A percentile compares a stretch with the other conserved stretches of the same genome.
phyloP scores from a whole-genome alignment of 2,329 filamentous ascomycete genomes.

The Pleurostoma richardsiae region DNA sequence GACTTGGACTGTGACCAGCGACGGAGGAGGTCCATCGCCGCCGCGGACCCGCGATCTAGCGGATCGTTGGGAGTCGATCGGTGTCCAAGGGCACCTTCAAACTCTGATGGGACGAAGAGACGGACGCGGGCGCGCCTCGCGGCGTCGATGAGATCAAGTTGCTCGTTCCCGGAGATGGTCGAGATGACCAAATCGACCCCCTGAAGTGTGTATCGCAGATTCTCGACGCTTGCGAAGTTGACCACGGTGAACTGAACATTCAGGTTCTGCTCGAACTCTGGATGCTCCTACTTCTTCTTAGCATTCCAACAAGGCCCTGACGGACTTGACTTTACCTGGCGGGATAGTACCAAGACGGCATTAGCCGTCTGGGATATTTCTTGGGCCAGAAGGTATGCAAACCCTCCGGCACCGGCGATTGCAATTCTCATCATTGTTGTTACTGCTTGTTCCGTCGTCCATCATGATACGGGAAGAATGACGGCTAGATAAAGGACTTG shows the following conservation, averaged over 20 bases:
- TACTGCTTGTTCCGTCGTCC: not conserved
- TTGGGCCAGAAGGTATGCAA: conserved; percentile 40
- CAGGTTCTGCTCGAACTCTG: conserved; percentile 43
- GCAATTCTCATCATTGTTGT: conserved; percentile 41
- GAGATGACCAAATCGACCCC: conserved; percentile 73
- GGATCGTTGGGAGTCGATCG: conserved; percentile 48
- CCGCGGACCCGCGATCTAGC: conserved; percentile 54
- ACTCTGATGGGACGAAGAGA: conserved; percentile 71
- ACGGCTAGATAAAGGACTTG: not conserved
- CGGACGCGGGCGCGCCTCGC: conserved; percentile 60
- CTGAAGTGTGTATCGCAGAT: conserved; percentile 60
- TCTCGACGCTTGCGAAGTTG: conserved; percentile 56
- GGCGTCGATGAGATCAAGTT: conserved; percentile 68
- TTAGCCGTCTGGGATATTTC: conserved; percentile 61
- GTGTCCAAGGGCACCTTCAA: conserved; percentile 58
- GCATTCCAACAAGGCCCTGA: not conserved
- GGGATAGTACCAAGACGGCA: conserved; percentile 65
- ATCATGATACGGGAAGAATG: not conserved
- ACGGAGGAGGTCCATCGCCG: conserved; percentile 51
- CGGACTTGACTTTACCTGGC: conserved; percentile 46
- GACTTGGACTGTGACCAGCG: conserved; percentile 41
- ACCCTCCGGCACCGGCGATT: conserved; percentile 39
- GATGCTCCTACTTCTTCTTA: conserved; percentile 37
- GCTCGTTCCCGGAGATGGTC: conserved; percentile 61
- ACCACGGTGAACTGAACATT: conserved; percentile 64